Percentiles rank a stretch among this genome's conserved stretches.
phyloP scores from a whole-genome alignment of 768 basidiomycete genomes.

The Suillus americanus region DNA sequence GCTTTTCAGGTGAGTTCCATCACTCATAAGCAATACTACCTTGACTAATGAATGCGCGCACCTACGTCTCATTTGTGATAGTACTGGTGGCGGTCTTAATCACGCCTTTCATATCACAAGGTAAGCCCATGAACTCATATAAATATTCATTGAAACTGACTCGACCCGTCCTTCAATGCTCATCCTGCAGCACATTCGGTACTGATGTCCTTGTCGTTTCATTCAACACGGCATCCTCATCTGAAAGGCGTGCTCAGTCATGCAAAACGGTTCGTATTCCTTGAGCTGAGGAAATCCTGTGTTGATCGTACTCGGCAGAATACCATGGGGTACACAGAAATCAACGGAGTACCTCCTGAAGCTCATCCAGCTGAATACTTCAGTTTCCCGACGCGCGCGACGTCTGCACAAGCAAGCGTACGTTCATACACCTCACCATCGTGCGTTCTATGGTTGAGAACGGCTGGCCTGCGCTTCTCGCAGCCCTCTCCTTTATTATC shows the following conservation, averaged over 20 bases:
- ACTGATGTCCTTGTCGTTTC: constrained; percentile 85
- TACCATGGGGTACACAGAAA: constrained; percentile 92
- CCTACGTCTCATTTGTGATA: too few relatives aligned
- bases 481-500: constrained; percentile 86
- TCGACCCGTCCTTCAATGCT: too few relatives aligned
- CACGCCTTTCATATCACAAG: too few relatives aligned
- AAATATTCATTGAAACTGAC: too few relatives aligned
- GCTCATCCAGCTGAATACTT: constrained; percentile 93
- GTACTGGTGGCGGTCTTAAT: too few relatives aligned
- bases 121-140: too few relatives aligned
- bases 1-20: too few relatives aligned
- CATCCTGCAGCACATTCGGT: constrained; percentile 36
- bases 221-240: constrained; percentile 89
- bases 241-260: constrained; percentile 79
- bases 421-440: constrained; percentile 52
- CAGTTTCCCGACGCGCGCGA: constrained; percentile 84
- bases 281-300: neutral
- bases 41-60: too few relatives aligned
- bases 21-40: too few relatives aligned
- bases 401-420: constrained; percentile 74
- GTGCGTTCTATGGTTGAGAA: constrained; percentile 80
- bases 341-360: constrained; percentile 91
- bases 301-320: constrained; percentile 46
- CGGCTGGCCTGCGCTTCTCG: constrained; percentile 92
- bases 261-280: constrained; percentile 71